These are phyloP conservation scores for Pseudocercospora eumusae DNA, from an alignment of 2,329 filamentous ascomycete species.

Conservation along the genomic window DNA sequence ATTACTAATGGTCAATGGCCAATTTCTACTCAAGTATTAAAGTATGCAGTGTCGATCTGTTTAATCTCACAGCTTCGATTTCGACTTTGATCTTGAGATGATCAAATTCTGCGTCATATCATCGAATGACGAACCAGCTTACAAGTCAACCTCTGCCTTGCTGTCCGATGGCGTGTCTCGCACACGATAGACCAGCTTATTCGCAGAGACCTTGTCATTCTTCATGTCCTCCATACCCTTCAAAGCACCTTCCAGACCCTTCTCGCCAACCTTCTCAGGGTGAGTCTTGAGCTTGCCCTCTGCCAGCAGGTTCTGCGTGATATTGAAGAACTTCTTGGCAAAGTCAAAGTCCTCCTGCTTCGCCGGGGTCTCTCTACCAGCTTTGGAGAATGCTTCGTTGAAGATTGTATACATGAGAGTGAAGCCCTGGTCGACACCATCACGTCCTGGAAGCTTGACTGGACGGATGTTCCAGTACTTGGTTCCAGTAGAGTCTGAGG, in stretches of 20 bases:
- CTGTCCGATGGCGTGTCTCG: conserved; percentile 29
- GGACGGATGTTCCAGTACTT: conserved; percentile 32
- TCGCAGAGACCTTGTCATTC: conserved; percentile 49
- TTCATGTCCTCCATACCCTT: conserved; percentile 49
- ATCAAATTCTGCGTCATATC: not conserved
- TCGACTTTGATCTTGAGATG: not conserved
- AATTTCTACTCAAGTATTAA: not conserved
- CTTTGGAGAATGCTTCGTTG: conserved; percentile 30
- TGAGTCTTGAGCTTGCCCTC: conserved; percentile 51
- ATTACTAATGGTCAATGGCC: no score
- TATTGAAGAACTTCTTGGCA: conserved; percentile 44
- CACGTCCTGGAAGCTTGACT: conserved; percentile 28
- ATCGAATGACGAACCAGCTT: not conserved
- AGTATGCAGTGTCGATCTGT: not conserved
- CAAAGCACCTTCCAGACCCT: conserved; percentile 49
- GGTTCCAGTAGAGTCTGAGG: conserved; percentile 26
- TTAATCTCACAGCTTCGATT: not conserved
- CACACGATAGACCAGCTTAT: conserved; percentile 51
- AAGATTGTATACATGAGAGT: conserved; percentile 37
- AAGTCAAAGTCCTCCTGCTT: conserved; percentile 46
- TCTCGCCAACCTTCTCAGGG: conserved; percentile 43
- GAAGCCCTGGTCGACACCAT: conserved; percentile 25
- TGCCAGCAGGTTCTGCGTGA: conserved; percentile 45
- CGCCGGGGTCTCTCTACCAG: conserved; percentile 27
- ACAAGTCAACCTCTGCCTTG: conserved; percentile 29